A percentile compares a stretch with the other conserved stretches of the same genome.
These are phyloP conservation scores for Moesziomyces parantarcticus DNA, from an alignment of 1,284 basidiomycete species.

Conservation along the genomic window DNA sequence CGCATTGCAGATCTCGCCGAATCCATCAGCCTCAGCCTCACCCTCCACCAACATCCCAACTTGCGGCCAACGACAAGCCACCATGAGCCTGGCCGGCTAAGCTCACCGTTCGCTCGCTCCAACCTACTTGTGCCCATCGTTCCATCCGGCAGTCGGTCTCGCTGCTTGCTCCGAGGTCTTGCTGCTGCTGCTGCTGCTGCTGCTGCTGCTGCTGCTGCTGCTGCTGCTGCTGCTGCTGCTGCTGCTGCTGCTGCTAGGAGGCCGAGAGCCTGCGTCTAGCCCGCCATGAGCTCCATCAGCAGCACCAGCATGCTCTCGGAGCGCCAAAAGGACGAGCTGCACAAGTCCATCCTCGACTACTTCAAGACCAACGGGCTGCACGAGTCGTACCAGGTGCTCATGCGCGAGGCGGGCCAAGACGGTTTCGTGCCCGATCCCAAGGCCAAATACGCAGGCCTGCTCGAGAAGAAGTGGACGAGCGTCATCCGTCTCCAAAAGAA, in stretches of 20 bases:
- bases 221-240: no score
- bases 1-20: no score
- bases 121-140: neutral
- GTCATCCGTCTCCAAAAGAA: constrained; percentile 93
- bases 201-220: no score
- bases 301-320: constrained; percentile 73
- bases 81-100: neutral
- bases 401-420: constrained; percentile 71
- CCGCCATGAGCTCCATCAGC: constrained; percentile 26
- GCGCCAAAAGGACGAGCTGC: constrained; percentile 85
- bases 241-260: no score
- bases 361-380: constrained; percentile 77
- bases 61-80: neutral
- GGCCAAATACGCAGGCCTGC: constrained; percentile 81
- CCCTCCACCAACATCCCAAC: no score
- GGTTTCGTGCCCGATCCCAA: constrained; percentile 84
- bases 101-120: neutral
- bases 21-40: no score
- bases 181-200: no score
- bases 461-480: constrained; percentile 96
- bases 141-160: no score
- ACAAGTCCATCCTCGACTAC: constrained; percentile 87
- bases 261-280: no score
- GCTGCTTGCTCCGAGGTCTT: no score
- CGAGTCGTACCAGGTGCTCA: constrained; percentile 76